Base-by-base conservation (phyloP, 228 moss, liverwort and hornwort species). In the Sphagnum fallax region DNA sequence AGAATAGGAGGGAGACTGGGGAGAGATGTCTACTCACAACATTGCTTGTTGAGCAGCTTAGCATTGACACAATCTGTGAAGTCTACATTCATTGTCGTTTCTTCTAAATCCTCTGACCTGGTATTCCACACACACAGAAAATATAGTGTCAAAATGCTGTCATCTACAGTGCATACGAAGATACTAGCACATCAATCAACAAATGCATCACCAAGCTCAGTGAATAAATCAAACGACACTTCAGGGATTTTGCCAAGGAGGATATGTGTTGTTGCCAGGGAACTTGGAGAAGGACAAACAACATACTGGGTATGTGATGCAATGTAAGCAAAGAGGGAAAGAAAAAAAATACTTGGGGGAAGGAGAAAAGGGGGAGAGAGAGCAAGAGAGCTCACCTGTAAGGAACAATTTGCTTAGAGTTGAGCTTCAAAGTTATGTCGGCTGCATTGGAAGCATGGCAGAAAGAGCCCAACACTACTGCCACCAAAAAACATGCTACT, bases 371-470 rank as follows among this genome's bases (percentile, higher is more conserved):
- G 55, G 55, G 55, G 55, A 55, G 55, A 12, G 55, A 8, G 55
- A 12, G 55, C 9, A 55, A 55, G 12, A 55, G 60, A 57, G 50
- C 85, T 79, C 77, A 85, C 82, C 62, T 71, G 70, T 69, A 72
- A 73, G 82, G 75, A 61, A 75, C 61, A 50, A 55, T 55, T 49
- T 69, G 58, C 81, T 78, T 16, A 8, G 69, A 64, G 51, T 71
- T 67, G 47, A 87, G 73, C 72, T 92, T 92, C 74, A 85, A 81
- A 72, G 79, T 74, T 60, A 79, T 83, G 66, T 92, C 91, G 47
- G 85, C 85, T 65, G 87, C 70, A 72, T 92, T 92, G 7, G 91
- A 92, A 65, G 87, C 91, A 75, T 92, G 91, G 69, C 89, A 89
- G 70, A 92, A 87, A 6, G 91, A 89, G 4, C 91, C 91, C 67